Percentiles rank a stretch among this genome's conserved stretches.
These are phyloP conservation scores for Lentinus brumalis DNA, from an alignment of 768 basidiomycete species.

Conservation along the genomic window DNA sequence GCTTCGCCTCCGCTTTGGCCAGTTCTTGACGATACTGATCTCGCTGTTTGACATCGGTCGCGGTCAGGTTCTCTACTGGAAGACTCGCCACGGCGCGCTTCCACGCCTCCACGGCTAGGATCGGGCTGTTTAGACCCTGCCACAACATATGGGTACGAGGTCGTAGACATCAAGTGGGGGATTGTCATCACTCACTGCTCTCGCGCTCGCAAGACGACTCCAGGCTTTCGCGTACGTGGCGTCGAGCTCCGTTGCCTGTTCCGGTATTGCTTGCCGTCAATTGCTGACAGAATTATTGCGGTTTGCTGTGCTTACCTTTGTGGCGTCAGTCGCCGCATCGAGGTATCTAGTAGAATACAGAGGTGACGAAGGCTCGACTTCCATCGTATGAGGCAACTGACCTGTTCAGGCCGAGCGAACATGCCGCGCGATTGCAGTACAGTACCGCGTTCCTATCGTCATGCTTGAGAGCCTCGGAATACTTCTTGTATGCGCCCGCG, in stretches of 20 bases:
- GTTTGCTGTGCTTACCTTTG: slow-evolving; percentile 3
- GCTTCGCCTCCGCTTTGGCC: not conserved
- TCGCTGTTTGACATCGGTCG: slow-evolving; percentile 36
- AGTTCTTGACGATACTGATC: slow-evolving; percentile 29
- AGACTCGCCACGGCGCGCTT: slow-evolving; percentile 36
- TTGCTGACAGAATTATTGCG: not conserved
- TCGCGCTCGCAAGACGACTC: slow-evolving; percentile 20
- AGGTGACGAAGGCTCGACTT: too few relatives aligned
- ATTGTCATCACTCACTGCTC: slow-evolving; percentile 1
- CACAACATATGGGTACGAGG: not conserved
- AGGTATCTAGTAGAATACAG: slow-evolving; percentile 7
- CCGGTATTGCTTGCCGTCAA: not conserved
- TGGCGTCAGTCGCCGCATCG: slow-evolving; percentile 16
- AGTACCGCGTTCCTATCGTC: slow-evolving; percentile 42
- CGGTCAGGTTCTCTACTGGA: slow-evolving; percentile 29
- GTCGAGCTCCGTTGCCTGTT: slow-evolving; percentile 18
- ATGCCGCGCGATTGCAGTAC: slow-evolving; percentile 48
- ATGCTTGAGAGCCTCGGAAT: slow-evolving; percentile 43
- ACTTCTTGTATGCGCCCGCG: slow-evolving; percentile 40
- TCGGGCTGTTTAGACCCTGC: slow-evolving; percentile 12
- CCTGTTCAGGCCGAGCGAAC: slow-evolving; percentile 38
- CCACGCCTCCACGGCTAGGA: slow-evolving; percentile 14
- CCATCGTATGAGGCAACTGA: not conserved
- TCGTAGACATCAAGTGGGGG: not conserved
- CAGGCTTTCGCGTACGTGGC: slow-evolving; percentile 24